Conservation (phyloP, 768 basidiomycete genomes). For the Sutorius australiensis region DNA sequence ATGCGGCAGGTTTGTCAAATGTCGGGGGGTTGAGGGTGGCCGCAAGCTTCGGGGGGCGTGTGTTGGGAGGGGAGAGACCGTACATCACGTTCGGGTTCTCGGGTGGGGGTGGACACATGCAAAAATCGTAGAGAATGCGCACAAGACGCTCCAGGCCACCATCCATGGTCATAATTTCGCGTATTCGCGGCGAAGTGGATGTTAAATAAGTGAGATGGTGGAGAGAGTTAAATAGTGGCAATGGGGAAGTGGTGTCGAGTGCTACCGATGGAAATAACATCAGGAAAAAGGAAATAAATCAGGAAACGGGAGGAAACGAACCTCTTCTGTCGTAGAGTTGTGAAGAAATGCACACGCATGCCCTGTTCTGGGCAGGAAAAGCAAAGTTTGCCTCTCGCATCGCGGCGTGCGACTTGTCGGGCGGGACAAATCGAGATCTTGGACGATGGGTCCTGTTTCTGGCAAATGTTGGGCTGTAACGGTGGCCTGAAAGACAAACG, state of each 20-base stretch:
- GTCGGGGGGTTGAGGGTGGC: constrained; percentile 64
- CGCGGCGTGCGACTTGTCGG: constrained; percentile 19
- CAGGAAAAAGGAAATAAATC: neutral
- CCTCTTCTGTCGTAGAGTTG: constrained; percentile 94
- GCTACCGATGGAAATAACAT: constrained; percentile 29
- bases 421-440: constrained; percentile 18
- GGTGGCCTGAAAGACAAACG: neutral
- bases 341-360: constrained; percentile 90
- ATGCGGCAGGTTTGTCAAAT: constrained; percentile 82
- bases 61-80: constrained; percentile 66
- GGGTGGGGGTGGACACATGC: constrained; percentile 75
- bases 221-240: constrained; percentile 87
- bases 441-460: constrained; percentile 2
- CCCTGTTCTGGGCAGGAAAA: constrained; percentile 92
- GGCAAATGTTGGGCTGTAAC: neutral
- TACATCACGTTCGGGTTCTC: constrained; percentile 75
- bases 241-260: constrained; percentile 51
- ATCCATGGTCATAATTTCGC: constrained; percentile 97
- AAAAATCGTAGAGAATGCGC: constrained; percentile 85
- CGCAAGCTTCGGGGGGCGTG: constrained; percentile 49
- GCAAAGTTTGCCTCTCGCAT: constrained; percentile 97
- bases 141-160: constrained; percentile 96
- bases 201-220: constrained; percentile 96
- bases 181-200: constrained; percentile 93
- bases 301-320: constrained; percentile 35